Conservation (phyloP, 352 stramenopile species). For the Pythium volutum region DNA sequence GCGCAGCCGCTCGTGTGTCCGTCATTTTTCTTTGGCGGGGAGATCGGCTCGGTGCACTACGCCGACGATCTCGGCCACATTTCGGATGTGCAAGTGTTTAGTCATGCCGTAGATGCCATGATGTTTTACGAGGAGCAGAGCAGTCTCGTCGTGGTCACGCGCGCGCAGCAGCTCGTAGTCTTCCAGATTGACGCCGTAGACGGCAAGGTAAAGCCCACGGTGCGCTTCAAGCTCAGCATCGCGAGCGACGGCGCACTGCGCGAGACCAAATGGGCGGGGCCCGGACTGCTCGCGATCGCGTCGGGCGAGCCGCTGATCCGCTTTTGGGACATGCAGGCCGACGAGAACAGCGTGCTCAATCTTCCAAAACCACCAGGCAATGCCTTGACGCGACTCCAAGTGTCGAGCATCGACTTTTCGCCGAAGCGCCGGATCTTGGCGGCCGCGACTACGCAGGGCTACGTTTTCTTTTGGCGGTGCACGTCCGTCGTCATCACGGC, state of each 20-base stretch:
- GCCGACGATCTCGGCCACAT: conserved; percentile 92
- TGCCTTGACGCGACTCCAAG: conserved; percentile 41
- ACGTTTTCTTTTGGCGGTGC: conserved; percentile 89
- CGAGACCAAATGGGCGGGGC: conserved; percentile 86
- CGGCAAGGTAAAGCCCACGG: conserved; percentile 77
- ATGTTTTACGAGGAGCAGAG: conserved; percentile 84
- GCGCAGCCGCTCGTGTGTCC: conserved; percentile 47
- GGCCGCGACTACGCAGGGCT: conserved; percentile 81
- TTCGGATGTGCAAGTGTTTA: conserved; percentile 84
- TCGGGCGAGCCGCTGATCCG: conserved; percentile 88
- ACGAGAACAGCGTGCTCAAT: conserved; percentile 92
- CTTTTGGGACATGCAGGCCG: conserved; percentile 90
- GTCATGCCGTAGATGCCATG: conserved; percentile 87
- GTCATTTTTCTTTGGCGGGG: conserved; percentile 93
- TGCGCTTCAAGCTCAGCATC: conserved; percentile 90
- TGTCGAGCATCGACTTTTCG: conserved; percentile 88
- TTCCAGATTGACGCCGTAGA: conserved; percentile 84
- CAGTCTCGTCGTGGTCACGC: conserved; percentile 90
- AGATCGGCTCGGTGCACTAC: conserved; percentile 88
- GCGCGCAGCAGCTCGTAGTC: conserved; percentile 84
- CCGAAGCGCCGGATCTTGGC: conserved; percentile 84
- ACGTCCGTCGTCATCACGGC: conserved; percentile 37
- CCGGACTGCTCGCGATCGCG: conserved; percentile 86
- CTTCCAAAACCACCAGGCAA: conserved; percentile 41
- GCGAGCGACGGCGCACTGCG: conserved; percentile 77